Evolutionary conservation across 805 yeast species (phyloP).

Genomic region (Barnettozyma sucrosica): DNA sequence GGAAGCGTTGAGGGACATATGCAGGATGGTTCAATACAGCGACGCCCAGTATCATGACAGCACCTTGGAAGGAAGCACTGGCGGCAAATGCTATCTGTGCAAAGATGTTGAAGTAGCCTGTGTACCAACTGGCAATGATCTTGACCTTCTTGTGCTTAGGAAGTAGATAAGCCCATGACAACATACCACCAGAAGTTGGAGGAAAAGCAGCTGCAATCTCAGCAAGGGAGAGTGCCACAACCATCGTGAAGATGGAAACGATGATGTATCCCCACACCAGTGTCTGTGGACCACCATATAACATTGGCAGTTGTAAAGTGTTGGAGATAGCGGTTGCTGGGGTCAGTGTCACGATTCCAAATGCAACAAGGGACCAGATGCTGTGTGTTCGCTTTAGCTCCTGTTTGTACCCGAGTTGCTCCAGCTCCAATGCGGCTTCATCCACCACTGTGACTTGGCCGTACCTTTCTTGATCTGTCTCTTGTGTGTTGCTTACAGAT

Average conservation of each 20-base stretch:
- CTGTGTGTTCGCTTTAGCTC: slow-evolving; percentile 24
- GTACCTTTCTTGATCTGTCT: background rate
- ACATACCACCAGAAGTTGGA: slow-evolving; percentile 31
- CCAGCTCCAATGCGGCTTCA: slow-evolving; percentile 12
- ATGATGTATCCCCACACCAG: slow-evolving; percentile 26
- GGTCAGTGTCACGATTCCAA: slow-evolving; percentile 24
- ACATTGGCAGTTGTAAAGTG: slow-evolving; percentile 22
- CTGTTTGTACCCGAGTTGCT: slow-evolving; percentile 24
- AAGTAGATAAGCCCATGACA: slow-evolving; percentile 31
- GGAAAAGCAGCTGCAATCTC: slow-evolving; percentile 31
- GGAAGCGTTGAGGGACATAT: slow-evolving; percentile 17
- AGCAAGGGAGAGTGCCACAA: slow-evolving; percentile 24
- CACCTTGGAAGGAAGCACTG: slow-evolving; percentile 25
- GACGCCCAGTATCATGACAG: slow-evolving; percentile 20
- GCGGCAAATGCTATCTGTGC: slow-evolving; percentile 25
- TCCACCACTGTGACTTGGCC: background rate
- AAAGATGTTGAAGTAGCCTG: slow-evolving; percentile 28
- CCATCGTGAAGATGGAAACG: slow-evolving; percentile 21
- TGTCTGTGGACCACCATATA: slow-evolving; percentile 25
- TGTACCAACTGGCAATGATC: slow-evolving; percentile 26
- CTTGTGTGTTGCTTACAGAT: background rate
- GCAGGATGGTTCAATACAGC: slow-evolving; percentile 16
- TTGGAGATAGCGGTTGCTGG: slow-evolving; percentile 25
- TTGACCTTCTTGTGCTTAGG: slow-evolving; percentile 23
- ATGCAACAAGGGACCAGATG: slow-evolving; percentile 20